Base-by-base conservation (phyloP, 768 basidiomycete genomes). In the Hypholoma fasciculare region DNA sequence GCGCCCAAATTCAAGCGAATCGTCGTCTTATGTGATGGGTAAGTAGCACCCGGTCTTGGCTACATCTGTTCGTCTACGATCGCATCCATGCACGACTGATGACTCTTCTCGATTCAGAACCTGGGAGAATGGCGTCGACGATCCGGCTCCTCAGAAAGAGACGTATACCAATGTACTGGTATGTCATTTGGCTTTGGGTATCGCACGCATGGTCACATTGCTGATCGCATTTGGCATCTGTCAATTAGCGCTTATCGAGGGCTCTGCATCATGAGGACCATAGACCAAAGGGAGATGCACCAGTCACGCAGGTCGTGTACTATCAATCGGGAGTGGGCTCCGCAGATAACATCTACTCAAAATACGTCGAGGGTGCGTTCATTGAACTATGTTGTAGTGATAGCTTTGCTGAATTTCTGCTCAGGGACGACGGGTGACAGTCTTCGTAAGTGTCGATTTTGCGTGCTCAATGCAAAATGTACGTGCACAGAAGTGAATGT, bases 11-110 rank as follows among this genome's bases (percentile, higher is more conserved):
- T 73, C 57, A 89, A 89, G 65, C 77, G 89, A 54, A 82, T 91
- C 44, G 77, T 89, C 38, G 78, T 91, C 34, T 90, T 88, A 62
- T 91, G 89, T 61, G 89, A 91, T 65, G 89, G 89, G 89, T 86
- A 58, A 65, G 82, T 39, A 3, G 16, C 20, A 6, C 20, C 42
- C 23, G 23, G 23, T 4, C n/a, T 3, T 16, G 44, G 8, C 6
- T 9, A 7, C 23, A 34, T 20, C 11, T 16, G 20, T 12, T 7
- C 27, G 12, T 49, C 30, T 9, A 26, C 23, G 48, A 16, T n/a
- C 12, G 48, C 47, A 13, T 14, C 39, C 39, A 40, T 40, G 39
- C 40, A 42, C 5, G 17, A 42, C 40, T 42, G 40, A 42, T 6
- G 7, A 5, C 2, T 1, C 40, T 14, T 6, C 40, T 43, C 51